Conservation (phyloP, 2,329 filamentous ascomycete genomes). For the Coniochaeta prunicola region DNA sequence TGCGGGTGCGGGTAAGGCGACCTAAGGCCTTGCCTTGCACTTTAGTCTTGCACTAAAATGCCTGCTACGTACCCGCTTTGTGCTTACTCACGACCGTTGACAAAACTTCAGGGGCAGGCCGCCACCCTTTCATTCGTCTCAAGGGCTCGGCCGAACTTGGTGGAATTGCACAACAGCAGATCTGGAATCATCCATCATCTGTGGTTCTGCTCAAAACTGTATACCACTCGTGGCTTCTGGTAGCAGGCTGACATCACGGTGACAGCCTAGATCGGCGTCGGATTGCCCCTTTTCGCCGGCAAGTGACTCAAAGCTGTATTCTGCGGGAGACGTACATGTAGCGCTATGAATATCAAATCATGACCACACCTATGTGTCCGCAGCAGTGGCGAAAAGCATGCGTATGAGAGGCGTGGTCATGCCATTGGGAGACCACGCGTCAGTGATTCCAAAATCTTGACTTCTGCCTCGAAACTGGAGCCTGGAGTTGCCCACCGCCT, state of each 20-base stretch:
- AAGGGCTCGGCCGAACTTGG: background rate
- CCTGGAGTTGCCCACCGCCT: conserved; percentile 19
- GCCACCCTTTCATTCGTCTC: background rate
- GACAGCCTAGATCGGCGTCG: background rate
- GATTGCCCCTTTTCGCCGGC: background rate
- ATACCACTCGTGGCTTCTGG: background rate
- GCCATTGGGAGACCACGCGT: background rate
- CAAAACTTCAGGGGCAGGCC: background rate
- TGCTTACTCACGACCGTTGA: background rate
- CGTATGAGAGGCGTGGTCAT: background rate
- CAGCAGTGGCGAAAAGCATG: background rate
- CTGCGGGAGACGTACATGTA: background rate
- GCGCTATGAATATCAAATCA: background rate
- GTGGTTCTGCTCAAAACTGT: background rate
- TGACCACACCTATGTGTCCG: background rate
- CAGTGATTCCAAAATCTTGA: conserved; percentile 17
- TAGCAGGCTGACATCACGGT: background rate
- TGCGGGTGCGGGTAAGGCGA: background rate
- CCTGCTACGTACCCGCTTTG: background rate
- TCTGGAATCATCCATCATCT: background rate
- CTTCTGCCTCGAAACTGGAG: conserved; percentile 18
- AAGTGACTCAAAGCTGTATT: background rate
- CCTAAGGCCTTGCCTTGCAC: background rate
- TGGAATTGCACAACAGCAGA: background rate
- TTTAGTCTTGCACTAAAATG: background rate